A percentile compares a stretch with the other conserved stretches of the same genome.
These are phyloP conservation scores for Backusella westeae DNA, from an alignment of 192 early-diverging fungal species.

Conservation along the genomic window DNA sequence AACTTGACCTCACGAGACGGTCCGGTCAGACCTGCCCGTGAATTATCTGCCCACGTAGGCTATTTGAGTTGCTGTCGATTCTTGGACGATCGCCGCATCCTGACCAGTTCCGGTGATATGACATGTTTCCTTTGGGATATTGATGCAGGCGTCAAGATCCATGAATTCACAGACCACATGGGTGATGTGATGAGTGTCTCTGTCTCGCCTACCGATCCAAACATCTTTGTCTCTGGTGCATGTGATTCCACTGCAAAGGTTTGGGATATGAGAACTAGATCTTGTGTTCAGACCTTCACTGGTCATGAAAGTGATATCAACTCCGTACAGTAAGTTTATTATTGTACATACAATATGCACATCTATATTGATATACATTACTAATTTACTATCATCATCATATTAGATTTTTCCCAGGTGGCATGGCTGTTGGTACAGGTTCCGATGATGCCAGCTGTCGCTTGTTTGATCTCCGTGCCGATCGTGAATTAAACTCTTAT, in stretches of 20 bases:
- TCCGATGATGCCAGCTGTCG: slow-evolving; percentile 98
- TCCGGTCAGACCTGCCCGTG: slow-evolving; percentile 90
- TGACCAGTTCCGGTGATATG: slow-evolving; percentile 97
- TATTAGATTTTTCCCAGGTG: slow-evolving; percentile 90
- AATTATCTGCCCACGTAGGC: slow-evolving; percentile 91
- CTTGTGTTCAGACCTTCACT: slow-evolving; percentile 96
- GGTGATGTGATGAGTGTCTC: slow-evolving; percentile 98
- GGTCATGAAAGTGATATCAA: slow-evolving; percentile 98
- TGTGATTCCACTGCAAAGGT: slow-evolving; percentile 98
- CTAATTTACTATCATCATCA: neutral
- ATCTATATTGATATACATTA: neutral
- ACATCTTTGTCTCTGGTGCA: slow-evolving; percentile 95
- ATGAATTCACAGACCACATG: slow-evolving; percentile 96
- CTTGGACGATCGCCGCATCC: slow-evolving; percentile 92
- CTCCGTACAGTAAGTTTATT: slow-evolving; percentile 68
- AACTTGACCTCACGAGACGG: slow-evolving; percentile 94
- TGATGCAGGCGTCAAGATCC: slow-evolving; percentile 93
- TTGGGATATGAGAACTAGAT: slow-evolving; percentile 95
- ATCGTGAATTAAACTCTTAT: slow-evolving; percentile 96
- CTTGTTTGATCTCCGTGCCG: slow-evolving; percentile 94
- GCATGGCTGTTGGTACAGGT: slow-evolving; percentile 95
- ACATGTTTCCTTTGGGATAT: slow-evolving; percentile 99
- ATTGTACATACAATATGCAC: neutral
- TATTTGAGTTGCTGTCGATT: slow-evolving; percentile 98
- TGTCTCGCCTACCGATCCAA: slow-evolving; percentile 84